Evolutionary conservation across 345 rosid species (phyloP), one percentile per base, ranked within the genome.

Genomic region (Diplotaxis tenuifolia): DNA sequence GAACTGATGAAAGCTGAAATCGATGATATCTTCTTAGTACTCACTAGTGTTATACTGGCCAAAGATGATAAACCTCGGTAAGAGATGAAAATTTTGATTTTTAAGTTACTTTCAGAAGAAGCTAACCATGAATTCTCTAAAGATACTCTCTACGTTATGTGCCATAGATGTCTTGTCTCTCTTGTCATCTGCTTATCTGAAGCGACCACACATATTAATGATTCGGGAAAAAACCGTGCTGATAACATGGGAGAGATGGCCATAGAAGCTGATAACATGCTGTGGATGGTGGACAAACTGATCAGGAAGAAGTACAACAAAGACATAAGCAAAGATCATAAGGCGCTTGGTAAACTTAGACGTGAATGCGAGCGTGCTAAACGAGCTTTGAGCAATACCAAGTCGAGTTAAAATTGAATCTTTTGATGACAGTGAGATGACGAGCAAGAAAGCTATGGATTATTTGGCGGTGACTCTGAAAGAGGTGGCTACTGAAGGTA

Each of bases 241-340:
- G 81, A 53, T 74, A 63, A 91, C 68, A 91, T 89, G 95, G 86
- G 84, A 67, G 96, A 95, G 62, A 86, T 95, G 68, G 88, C 91
- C 18, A 83, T 91, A 74, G 99, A 90, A 79, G 97, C 97, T 25
- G 96, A 90, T 69, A 95, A 90, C 67, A 53, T 95, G 89, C 80
- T 87, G 65, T 95, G 99, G 99, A 80, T 92, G 49, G 97, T 87
- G 14, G 96, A 85, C 67, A 90, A n/a, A n/a, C n/a, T n/a, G n/a
- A n/a, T n/a, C n/a, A n/a, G n/a, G n/a, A n/a, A n/a, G n/a, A n/a
- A n/a, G n/a, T n/a, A n/a, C n/a, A n/a, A n/a, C n/a, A n/a, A n/a
- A n/a, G n/a, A n/a, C n/a, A n/a, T n/a, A n/a, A n/a, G n/a, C n/a
- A n/a, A n/a, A n/a, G n/a, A n/a, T n/a, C n/a, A n/a, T n/a, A n/a